Evolutionary conservation across 2,329 filamentous ascomycete genomes (phyloP).

Genomic region (Herpomyces periplanetae): DNA sequence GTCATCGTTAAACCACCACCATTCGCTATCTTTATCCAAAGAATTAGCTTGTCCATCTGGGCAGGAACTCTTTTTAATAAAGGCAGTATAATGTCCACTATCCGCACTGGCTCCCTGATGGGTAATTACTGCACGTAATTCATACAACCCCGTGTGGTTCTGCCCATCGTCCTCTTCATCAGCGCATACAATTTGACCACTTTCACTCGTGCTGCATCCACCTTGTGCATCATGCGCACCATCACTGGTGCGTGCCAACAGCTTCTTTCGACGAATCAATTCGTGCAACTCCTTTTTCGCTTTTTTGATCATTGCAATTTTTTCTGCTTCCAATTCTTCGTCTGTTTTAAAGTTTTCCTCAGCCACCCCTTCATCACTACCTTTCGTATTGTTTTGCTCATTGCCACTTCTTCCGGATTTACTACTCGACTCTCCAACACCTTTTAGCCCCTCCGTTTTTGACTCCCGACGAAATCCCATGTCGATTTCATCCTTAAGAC

Average conservation of each 20-base stretch:
- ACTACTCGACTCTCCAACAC: no score
- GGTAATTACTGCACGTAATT: conserved; percentile 67
- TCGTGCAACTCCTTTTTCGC: no score
- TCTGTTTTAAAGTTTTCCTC: conserved; percentile 8
- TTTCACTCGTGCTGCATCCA: conserved; percentile 23
- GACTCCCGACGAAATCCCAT: conserved; percentile 8
- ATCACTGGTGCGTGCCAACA: no score
- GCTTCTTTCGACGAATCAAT: no score
- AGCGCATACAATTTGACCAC: conserved; percentile 29
- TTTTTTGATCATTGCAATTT: conserved; percentile 27
- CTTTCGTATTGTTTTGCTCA: conserved; percentile 9
- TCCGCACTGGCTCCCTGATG: conserved; percentile 89
- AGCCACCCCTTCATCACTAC: conserved; percentile 7
- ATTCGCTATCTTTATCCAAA: conserved; percentile 25
- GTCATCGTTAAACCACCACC: conserved; percentile 99
- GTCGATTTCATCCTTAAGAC: conserved; percentile 16
- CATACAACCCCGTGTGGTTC: conserved; percentile 79
- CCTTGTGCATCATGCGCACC: conserved; percentile 64
- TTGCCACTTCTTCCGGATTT: conserved; percentile 11
- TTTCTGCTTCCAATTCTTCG: conserved; percentile 16
- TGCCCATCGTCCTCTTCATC: conserved; percentile 74
- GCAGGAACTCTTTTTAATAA: conserved; percentile 84
- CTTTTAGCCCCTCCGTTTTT: conserved; percentile 13
- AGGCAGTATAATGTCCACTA: conserved; percentile 88
- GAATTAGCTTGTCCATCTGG: no score